These are phyloP conservation scores for Papilionanthe hybrid DNA, from an alignment of 116 monocot species.

Conservation along the genomic window DNA sequence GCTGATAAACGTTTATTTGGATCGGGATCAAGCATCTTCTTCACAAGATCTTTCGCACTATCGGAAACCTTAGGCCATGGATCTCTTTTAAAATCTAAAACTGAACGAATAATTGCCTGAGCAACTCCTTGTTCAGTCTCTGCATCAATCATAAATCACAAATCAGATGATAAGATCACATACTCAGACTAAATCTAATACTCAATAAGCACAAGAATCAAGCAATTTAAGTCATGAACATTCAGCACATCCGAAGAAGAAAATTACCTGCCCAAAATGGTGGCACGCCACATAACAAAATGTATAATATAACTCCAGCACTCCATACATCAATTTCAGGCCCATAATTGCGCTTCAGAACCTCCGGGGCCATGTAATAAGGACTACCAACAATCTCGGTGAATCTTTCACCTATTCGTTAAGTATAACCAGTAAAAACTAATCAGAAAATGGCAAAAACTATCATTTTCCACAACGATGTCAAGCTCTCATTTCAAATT, in stretches of 20 bases:
- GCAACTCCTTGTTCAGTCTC: slow-evolving; percentile 88
- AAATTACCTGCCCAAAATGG: slow-evolving; percentile 82
- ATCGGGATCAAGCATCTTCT: slow-evolving; percentile 74
- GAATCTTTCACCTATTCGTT: slow-evolving; percentile 46
- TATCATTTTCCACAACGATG: neutral
- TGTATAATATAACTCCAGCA: slow-evolving; percentile 82
- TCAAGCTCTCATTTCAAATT: neutral
- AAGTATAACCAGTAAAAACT: neutral
- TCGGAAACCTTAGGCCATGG: slow-evolving; percentile 86
- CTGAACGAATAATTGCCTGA: slow-evolving; percentile 76
- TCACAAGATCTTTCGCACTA: slow-evolving; percentile 75
- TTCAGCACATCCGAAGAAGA: neutral
- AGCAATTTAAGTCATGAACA: too few species aligned
- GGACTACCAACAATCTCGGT: slow-evolving; percentile 83
- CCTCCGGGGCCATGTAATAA: slow-evolving; percentile 90
- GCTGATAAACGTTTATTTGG: slow-evolving; percentile 52
- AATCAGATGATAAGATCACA: neutral
- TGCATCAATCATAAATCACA: slow-evolving; percentile 14
- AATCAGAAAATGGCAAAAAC: neutral
- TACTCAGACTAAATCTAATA: neutral
- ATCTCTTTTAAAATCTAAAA: slow-evolving; percentile 76
- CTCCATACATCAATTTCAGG: slow-evolving; percentile 80
- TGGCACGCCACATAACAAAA: slow-evolving; percentile 72
- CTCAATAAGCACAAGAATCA: too few species aligned
- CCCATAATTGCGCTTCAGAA: slow-evolving; percentile 73